Evolutionary conservation across 495 filamentous ascomycete species (phyloP), one percentile per base, ranked within the genome.

Genomic region (Corynascus novoguineensis): DNA sequence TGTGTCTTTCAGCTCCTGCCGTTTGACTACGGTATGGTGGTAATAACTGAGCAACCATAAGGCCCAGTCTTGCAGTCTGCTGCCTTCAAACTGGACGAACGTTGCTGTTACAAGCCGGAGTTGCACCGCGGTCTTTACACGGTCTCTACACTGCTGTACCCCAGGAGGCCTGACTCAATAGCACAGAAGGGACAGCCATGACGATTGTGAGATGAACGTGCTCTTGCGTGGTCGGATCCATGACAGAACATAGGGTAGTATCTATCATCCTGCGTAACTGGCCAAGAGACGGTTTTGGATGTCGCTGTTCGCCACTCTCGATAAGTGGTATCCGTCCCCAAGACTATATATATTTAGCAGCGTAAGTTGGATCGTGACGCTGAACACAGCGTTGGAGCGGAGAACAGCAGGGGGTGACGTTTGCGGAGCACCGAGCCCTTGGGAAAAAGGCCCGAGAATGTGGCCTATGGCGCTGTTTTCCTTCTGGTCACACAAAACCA

Each of bases 331-430:
- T n/a, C n/a, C n/a, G n/a, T n/a, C n/a, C n/a, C n/a, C n/a, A n/a
- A n/a, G n/a, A n/a, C n/a, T n/a, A 21, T 35, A 35, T 59, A 59
- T 59, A 50, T 27, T 50, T 60, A 45, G 44, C 8, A 49, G n/a
- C 3, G 9, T 4, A 35, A 21, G 10, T 24, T 38, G 25, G 31
- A 22, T 4, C 14, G 34, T 25, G 11, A 45, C 28, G 1, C 11
- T 50, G 32, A 25, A 8, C 53, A 12, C 50, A 48, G 25, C 24
- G 27, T 28, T 15, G 42, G 34, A 32, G 42, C 41, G 50, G 21
- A 48, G 24, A 27, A 50, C 49, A n/a, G n/a, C n/a, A n/a, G n/a
- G 34, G 50, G 50, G 42, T 19, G 50, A 53, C 49, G 15, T 5
- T 38, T 50, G 31, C 49, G 54, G 40, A 40, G n/a, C 44, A 46